phyloP scores from a whole-genome alignment of 345 rosid genomes.

The Stellera chamaejasme region DNA sequence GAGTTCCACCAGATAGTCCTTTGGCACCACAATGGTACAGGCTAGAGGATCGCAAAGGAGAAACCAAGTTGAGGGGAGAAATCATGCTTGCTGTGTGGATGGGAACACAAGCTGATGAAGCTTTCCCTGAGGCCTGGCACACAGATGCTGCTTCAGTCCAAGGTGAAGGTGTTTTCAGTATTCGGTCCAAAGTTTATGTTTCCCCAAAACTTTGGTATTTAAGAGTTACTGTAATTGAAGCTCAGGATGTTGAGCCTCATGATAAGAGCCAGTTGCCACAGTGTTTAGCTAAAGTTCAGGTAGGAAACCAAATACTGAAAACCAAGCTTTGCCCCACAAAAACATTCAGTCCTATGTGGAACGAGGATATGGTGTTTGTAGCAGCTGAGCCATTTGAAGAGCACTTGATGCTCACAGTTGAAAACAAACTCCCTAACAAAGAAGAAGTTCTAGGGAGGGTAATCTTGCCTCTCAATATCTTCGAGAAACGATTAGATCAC shows the following conservation, averaged over 20 bases:
- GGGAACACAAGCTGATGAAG: conserved; percentile 96
- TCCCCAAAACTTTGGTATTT: conserved; percentile 91
- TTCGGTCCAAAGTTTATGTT: conserved; percentile 82
- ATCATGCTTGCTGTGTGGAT: conserved; percentile 96
- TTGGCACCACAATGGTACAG: conserved; percentile 94
- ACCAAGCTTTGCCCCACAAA: conserved; percentile 50
- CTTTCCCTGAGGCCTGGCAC: conserved; percentile 94
- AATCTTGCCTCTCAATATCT: conserved; percentile 38
- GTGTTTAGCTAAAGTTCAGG: conserved; percentile 66
- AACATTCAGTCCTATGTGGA: conserved; percentile 71
- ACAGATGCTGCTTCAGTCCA: conserved; percentile 70
- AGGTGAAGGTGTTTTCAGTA: conserved; percentile 69
- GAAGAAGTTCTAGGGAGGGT: conserved; percentile 72
- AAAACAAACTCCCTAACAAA: conserved; percentile 53
- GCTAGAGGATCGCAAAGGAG: conserved; percentile 51
- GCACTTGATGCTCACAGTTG: conserved; percentile 53
- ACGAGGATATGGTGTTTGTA: conserved; percentile 83
- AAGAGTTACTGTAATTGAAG: conserved; percentile 82
- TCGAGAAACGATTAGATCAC: conserved; percentile 80
- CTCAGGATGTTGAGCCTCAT: conserved; percentile 69
- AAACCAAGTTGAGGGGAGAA: conserved; percentile 58
- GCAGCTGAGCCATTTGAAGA: conserved; percentile 96
- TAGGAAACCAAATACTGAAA: conserved; percentile 75
- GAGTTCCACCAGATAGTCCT: conserved; percentile 96
- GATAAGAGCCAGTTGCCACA: conserved; percentile 64